phyloP scores from a whole-genome alignment of 306 rosid genomes.

The Begonia masoniana region DNA sequence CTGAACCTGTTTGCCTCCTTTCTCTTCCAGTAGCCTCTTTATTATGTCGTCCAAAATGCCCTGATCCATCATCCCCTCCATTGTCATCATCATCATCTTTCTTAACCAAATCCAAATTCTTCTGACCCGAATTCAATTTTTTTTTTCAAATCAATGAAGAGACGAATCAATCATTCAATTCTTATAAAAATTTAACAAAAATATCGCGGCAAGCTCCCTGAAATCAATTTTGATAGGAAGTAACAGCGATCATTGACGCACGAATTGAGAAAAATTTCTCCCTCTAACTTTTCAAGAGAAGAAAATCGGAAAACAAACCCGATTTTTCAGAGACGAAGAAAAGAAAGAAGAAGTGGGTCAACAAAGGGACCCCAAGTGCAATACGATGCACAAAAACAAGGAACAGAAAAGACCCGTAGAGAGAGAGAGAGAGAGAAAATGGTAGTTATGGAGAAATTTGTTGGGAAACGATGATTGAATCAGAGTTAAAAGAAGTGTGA shows the following conservation, averaged over 20 bases:
- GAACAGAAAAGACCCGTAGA: not conserved
- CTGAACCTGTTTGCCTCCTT: slow-evolving; percentile 84
- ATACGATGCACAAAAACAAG: not conserved
- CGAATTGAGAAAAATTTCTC: too few relatives aligned
- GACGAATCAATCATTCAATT: too few relatives aligned
- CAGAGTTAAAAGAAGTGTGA: not conserved
- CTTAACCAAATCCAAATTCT: too few relatives aligned
- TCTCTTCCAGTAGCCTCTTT: slow-evolving; percentile 73
- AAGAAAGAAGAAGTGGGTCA: slow-evolving; percentile 5
- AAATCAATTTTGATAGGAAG: too few relatives aligned
- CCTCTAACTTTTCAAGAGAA: too few relatives aligned
- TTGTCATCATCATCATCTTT: slow-evolving; percentile 56
- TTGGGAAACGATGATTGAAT: slow-evolving; percentile 3
- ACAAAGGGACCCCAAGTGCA: slow-evolving; percentile 5
- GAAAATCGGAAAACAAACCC: too few relatives aligned
- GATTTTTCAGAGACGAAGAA: not conserved
- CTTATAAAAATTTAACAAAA: too few relatives aligned
- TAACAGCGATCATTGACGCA: too few relatives aligned
- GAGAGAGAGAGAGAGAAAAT: not conserved
- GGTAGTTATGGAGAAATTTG: not conserved
- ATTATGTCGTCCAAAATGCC: slow-evolving; percentile 64
- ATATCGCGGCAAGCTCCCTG: too few relatives aligned
- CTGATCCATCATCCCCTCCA: slow-evolving; percentile 80
- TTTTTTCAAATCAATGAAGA: too few relatives aligned
- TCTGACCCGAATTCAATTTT: too few relatives aligned